phyloP scores from a whole-genome alignment of 306 rosid genomes.

The Fragaria ananassa region DNA sequence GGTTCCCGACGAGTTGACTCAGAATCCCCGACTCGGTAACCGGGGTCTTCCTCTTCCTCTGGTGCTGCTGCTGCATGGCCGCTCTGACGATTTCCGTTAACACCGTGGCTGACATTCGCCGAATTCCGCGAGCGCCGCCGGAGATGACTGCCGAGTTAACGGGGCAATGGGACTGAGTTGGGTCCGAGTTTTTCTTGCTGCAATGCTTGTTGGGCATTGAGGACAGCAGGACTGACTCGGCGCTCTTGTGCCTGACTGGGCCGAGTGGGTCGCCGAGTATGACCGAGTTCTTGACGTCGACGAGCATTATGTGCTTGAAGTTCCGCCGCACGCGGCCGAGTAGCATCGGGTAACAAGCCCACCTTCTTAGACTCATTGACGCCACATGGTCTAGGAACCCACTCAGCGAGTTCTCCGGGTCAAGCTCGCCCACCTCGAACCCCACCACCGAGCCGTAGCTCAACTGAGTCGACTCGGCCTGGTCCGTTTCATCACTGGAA shows the following conservation, averaged over 20 bases:
- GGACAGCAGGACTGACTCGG: constrained; percentile 53
- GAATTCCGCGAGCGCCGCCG: constrained; percentile 82
- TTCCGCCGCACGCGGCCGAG: constrained; percentile 69
- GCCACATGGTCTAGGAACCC: constrained; percentile 63
- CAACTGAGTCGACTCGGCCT: constrained; percentile 26
- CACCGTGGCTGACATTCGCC: constrained; percentile 52
- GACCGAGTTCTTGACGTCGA: constrained; percentile 42
- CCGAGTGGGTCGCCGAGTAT: constrained; percentile 56
- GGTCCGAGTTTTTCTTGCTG: constrained; percentile 34
- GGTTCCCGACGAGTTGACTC: constrained; percentile 53
- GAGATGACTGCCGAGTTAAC: constrained; percentile 48
- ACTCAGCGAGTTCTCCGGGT: constrained; percentile 82
- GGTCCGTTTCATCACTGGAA: neutral
- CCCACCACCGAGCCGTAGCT: constrained; percentile 80
- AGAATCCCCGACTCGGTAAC: constrained; percentile 55
- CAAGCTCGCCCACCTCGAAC: constrained; percentile 71
- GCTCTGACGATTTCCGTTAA: constrained; percentile 60
- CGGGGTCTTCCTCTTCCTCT: constrained; percentile 33
- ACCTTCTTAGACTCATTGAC: constrained; percentile 61
- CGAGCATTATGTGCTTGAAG: constrained; percentile 68
- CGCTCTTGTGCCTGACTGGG: constrained; percentile 45
- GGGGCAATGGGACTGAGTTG: constrained; percentile 22
- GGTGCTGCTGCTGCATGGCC: constrained; percentile 41
- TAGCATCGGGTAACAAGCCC: constrained; percentile 91
- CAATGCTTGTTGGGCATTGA: constrained; percentile 28